A percentile compares a stretch with the other conserved stretches of the same genome.
These are phyloP conservation scores for Harrya chromipes DNA, from an alignment of 768 basidiomycete species.

Conservation along the genomic window DNA sequence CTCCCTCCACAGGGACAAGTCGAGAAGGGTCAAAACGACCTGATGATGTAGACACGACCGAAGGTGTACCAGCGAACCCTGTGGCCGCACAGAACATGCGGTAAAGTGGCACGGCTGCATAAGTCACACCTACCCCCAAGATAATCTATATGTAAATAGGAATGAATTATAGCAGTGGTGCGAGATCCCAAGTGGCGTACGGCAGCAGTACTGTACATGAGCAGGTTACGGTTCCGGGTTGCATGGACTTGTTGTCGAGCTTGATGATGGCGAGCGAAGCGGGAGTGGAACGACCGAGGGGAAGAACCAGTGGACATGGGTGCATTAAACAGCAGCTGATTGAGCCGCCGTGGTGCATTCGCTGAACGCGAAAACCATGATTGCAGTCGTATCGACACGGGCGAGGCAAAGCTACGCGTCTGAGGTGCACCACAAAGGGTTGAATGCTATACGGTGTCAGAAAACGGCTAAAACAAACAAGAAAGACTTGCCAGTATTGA, in stretches of 20 bases:
- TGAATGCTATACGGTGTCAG: not conserved
- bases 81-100: slow-evolving; percentile 98
- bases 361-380: slow-evolving; percentile 3
- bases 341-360: not conserved
- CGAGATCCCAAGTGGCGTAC: slow-evolving; percentile 41
- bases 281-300: not conserved
- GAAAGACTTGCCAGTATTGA: not conserved
- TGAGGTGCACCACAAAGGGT: not conserved
- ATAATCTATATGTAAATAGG: slow-evolving; percentile 53
- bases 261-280: slow-evolving; percentile 23
- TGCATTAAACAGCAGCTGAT: slow-evolving; percentile 3
- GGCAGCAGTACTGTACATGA: slow-evolving; percentile 84
- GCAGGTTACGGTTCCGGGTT: slow-evolving; percentile 64
- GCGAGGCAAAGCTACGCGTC: not conserved
- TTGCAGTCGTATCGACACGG: not conserved
- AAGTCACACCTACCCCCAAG: slow-evolving; percentile 79
- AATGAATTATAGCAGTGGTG: slow-evolving; percentile 1
- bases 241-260: slow-evolving; percentile 44
- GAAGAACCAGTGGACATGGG: slow-evolving; percentile 13
- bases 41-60: slow-evolving; percentile 59
- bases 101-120: slow-evolving; percentile 96
- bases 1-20: slow-evolving; percentile 67
- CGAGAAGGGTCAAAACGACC: slow-evolving; percentile 83
- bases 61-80: slow-evolving; percentile 93
- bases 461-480: not conserved